phyloP scores from a whole-genome alignment of 2,329 filamentous ascomycete species.

The Magnaporthiopsis incrustans region DNA sequence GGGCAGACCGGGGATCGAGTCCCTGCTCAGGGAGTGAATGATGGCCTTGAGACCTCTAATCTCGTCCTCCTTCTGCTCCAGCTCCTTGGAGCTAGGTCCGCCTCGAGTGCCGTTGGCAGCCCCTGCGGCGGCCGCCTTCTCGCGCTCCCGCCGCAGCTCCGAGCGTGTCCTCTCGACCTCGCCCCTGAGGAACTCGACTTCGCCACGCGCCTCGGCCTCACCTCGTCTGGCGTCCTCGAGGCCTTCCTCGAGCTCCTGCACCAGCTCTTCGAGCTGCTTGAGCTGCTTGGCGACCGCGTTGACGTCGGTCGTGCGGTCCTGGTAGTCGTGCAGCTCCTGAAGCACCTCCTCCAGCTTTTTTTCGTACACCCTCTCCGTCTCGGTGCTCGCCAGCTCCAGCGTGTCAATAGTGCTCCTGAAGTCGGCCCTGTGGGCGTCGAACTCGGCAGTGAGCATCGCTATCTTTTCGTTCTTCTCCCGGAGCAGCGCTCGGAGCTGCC shows the following conservation, averaged over 20 bases:
- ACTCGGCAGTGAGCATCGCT: conserved; percentile 83
- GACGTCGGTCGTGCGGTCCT: conserved; percentile 79
- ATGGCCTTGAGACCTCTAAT: conserved; percentile 96
- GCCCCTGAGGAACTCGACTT: conserved; percentile 90
- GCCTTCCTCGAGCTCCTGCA: conserved; percentile 94
- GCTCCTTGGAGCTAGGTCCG: conserved; percentile 50
- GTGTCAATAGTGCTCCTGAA: conserved; percentile 97
- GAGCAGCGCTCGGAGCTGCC: conserved; percentile 71
- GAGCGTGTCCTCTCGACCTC: conserved; percentile 88
- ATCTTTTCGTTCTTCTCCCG: conserved; percentile 98
- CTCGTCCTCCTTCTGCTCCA: conserved; percentile 94
- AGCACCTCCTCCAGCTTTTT: conserved; percentile 81
- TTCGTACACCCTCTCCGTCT: conserved; percentile 94
- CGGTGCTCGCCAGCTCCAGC: conserved; percentile 86
- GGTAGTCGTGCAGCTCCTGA: conserved; percentile 73
- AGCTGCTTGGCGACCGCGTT: conserved; percentile 85
- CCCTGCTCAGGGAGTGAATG: conserved; percentile 87
- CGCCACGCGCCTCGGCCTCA: conserved; percentile 89
- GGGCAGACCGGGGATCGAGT: conserved; percentile 43
- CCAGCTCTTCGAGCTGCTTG: conserved; percentile 90
- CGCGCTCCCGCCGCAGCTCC: conserved; percentile 79
- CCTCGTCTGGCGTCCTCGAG: conserved; percentile 89
- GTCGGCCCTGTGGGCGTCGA: conserved; percentile 89
- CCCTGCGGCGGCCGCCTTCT: conserved; percentile 61
- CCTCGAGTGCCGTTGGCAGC: conserved; percentile 31